These are phyloP conservation scores for Phialemoniopsis sp. DNA, from an alignment of 2,329 filamentous ascomycete genomes.

Conservation along the genomic window DNA sequence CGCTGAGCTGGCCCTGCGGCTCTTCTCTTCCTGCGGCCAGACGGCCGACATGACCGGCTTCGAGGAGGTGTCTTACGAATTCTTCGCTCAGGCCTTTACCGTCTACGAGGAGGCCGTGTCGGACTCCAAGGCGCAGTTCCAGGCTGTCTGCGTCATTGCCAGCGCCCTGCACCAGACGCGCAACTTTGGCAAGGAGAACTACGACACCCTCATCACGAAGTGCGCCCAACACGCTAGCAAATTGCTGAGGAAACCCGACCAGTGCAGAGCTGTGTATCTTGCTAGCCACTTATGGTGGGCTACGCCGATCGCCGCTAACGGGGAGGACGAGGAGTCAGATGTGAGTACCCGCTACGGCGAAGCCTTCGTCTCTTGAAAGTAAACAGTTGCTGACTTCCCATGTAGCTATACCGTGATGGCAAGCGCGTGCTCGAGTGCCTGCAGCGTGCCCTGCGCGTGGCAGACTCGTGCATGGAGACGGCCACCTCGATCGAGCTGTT, in stretches of 20 bases:
- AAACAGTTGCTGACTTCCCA: constrained; percentile 2
- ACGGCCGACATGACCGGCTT: constrained; percentile 87
- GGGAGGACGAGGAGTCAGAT: constrained; percentile 76
- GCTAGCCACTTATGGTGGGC: constrained; percentile 99
- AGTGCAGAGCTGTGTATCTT: constrained; percentile 93
- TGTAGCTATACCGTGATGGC: constrained; percentile 91
- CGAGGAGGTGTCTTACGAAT: constrained; percentile 96
- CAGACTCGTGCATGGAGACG: constrained; percentile 98
- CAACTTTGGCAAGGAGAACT: constrained; percentile 94
- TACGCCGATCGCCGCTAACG: constrained; percentile 71
- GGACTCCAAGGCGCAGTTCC: constrained; percentile 94
- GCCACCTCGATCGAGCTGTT: constrained; percentile 96
- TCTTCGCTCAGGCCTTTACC: constrained; percentile 96
- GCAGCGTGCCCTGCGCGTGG: constrained; percentile 90
- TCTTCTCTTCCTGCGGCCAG: constrained; percentile 90
- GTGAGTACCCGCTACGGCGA: constrained; percentile 44
- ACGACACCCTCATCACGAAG: constrained; percentile 97
- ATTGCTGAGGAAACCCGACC: constrained; percentile 93
- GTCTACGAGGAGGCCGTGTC: constrained; percentile 96
- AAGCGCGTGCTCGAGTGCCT: constrained; percentile 96
- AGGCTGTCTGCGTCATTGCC: constrained; percentile 92
- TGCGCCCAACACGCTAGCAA: constrained; percentile 96
- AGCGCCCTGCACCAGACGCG: constrained; percentile 83
- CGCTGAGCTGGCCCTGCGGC: constrained; percentile 80
- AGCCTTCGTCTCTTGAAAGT: not conserved